These are phyloP conservation scores for Rheum nobile DNA, from an alignment of 148 eudicot species.

Conservation along the genomic window DNA sequence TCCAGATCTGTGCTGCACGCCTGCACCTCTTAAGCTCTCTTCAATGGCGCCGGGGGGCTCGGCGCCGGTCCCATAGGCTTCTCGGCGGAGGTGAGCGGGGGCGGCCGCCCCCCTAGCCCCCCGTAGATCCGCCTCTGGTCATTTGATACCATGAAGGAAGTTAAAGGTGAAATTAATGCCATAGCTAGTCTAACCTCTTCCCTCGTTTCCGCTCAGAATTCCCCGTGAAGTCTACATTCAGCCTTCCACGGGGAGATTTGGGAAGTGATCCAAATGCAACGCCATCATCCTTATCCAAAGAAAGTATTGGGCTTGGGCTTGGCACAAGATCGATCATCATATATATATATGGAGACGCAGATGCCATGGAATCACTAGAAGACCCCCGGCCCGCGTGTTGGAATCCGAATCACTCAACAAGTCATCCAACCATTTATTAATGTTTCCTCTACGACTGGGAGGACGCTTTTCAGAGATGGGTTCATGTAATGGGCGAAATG, in stretches of 20 bases:
- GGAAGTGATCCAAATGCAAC: constrained; percentile 33
- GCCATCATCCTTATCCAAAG: constrained; percentile 12
- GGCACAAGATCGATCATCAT: constrained; percentile 23
- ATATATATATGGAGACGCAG: too few relatives aligned
- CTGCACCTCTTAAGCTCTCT: too few relatives aligned
- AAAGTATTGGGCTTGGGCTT: constrained; percentile 11
- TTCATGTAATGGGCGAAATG: constrained; percentile 11
- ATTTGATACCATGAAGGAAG: background rate
- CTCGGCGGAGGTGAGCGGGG: too few relatives aligned
- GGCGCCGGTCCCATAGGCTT: too few relatives aligned
- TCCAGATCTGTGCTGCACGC: too few relatives aligned
- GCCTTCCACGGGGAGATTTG: constrained; percentile 51
- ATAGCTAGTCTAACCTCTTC: constrained; percentile 29
- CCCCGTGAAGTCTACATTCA: constrained; percentile 19
- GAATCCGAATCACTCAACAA: constrained; percentile 39
- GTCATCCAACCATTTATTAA: constrained; percentile 52
- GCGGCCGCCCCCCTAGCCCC: too few relatives aligned
- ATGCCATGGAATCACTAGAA: constrained; percentile 41
- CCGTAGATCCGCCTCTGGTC: too few relatives aligned
- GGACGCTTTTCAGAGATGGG: constrained; percentile 11
- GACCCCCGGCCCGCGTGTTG: constrained; percentile 26
- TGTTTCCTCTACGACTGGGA: constrained; percentile 15
- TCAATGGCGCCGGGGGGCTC: too few relatives aligned
- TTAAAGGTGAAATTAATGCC: background rate
- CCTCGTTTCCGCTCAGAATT: constrained; percentile 21